A percentile compares a stretch with the other conserved stretches of the same genome.
These are phyloP conservation scores for Dovyalis caffra DNA, from an alignment of 345 rosid genomes.

Conservation along the genomic window DNA sequence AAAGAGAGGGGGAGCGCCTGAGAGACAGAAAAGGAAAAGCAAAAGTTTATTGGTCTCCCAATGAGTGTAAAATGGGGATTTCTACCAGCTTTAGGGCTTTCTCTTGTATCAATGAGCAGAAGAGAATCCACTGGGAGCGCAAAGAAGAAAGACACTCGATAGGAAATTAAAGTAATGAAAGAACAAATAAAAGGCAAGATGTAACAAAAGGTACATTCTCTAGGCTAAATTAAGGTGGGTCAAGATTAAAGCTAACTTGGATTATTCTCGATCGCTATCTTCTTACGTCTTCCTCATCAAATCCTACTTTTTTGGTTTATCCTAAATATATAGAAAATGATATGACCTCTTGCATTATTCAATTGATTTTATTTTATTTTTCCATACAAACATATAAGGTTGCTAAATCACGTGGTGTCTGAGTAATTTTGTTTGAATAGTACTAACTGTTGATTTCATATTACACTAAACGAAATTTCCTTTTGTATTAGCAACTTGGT, in stretches of 20 bases:
- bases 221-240: not conserved
- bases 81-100: conserved; percentile 24
- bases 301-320: no score
- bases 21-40: not conserved
- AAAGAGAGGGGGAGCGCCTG: not conserved
- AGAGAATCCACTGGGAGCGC: conserved; percentile 17
- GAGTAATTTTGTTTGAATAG: no score
- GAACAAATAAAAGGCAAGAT: not conserved
- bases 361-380: not conserved
- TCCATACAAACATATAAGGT: no score
- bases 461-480: no score
- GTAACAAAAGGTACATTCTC: conserved; percentile 4
- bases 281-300: no score
- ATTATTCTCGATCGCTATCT: not conserved
- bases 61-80: not conserved
- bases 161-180: not conserved
- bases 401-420: no score
- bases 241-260: conserved; percentile 3
- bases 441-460: no score
- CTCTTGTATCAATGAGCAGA: conserved; percentile 33
- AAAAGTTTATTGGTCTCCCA: conserved; percentile 22
- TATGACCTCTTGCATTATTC: no score
- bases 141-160: not conserved
- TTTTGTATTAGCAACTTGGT: no score
- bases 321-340: no score